Conservation (phyloP, 2,329 filamentous ascomycete genomes). For the Emmonsiellopsis sp. region DNA sequence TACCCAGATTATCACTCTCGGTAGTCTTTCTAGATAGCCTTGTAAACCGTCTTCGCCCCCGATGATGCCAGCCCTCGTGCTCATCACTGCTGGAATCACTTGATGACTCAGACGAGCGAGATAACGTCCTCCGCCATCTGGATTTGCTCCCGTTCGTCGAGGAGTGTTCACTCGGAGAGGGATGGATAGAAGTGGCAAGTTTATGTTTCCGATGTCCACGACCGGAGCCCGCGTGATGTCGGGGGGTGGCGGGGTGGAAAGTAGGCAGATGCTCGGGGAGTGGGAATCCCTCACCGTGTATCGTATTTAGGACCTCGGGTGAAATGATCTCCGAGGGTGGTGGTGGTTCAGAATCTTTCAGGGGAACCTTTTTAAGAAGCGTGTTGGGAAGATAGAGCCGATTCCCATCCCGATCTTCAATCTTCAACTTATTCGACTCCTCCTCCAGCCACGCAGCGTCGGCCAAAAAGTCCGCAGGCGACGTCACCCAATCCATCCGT, state of each 20-base stretch:
- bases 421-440: constrained; percentile 65
- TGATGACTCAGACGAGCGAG: constrained; percentile 45
- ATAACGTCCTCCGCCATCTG: constrained; percentile 46
- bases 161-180: constrained; percentile 46
- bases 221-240: constrained; percentile 23
- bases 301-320: not conserved
- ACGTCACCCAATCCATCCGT: constrained; percentile 74
- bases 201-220: constrained; percentile 54
- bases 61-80: constrained; percentile 5
- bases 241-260: constrained; percentile 24
- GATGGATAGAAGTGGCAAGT: constrained; percentile 48
- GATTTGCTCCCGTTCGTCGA: constrained; percentile 43
- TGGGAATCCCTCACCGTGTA: constrained; percentile 4
- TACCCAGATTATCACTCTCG: not conserved
- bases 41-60: constrained; percentile 4
- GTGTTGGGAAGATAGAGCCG: constrained; percentile 49
- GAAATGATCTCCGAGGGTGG: not conserved
- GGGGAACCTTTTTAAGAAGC: constrained; percentile 12
- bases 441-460: constrained; percentile 89
- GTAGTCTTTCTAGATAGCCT: constrained; percentile 5
- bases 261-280: constrained; percentile 28
- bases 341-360: not conserved
- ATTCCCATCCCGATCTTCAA: constrained; percentile 70
- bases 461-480: constrained; percentile 76
- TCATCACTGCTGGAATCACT: constrained; percentile 47